Evolutionary conservation across 768 basidiomycete genomes (phyloP), one percentile per base, ranked within the genome.

Genomic region (Tylopilus plumbeoviolaceoides): DNA sequence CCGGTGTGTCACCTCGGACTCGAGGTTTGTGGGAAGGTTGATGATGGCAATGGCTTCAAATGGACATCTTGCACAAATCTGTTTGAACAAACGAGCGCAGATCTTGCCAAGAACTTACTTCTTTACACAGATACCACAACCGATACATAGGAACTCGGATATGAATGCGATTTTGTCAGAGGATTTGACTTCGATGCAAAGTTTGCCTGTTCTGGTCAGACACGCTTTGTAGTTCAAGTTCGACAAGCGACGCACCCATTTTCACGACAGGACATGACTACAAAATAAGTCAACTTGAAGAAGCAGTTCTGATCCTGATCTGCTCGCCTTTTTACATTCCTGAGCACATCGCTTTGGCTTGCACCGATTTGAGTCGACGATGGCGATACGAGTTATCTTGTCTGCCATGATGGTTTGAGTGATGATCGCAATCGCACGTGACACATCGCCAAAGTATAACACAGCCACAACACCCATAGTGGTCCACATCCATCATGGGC

Each of bases 61-160:
- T 25, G 97, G 97, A 67, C 97, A 99, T 73, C 95, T 98, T 53
- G 2, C 40, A 45, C 42, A 21, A 42, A 43, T 38, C n/a, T 4
- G 17, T 48, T 45, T 53, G 27, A 59, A 53, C 21, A 25, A 36
- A 48, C 12, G 23, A 28, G 50, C 45, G 12, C 14, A 54, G 49
- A 45, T 1, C 35, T 30, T 39, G 41, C 17, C 31, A 45, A 25
- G 20, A 30, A 74, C 87, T 68, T 65, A 97, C 95, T 98, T 99
- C 76, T 98, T 98, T 31, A 98, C 95, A 70, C 97, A 99, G 65
- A 99, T 98, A 89, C 97, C 97, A 72, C 97, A 99, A 63, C 97
- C 97, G 56, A 99, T 99, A 70, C 97, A 99, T 50, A 99, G 78
- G 69, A 95, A 94, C 70, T 99, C 97, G 25, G 97, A 98, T 73